Conservation (phyloP, 2,329 filamentous ascomycete genomes). For the Scedosporium minutisporum region DNA sequence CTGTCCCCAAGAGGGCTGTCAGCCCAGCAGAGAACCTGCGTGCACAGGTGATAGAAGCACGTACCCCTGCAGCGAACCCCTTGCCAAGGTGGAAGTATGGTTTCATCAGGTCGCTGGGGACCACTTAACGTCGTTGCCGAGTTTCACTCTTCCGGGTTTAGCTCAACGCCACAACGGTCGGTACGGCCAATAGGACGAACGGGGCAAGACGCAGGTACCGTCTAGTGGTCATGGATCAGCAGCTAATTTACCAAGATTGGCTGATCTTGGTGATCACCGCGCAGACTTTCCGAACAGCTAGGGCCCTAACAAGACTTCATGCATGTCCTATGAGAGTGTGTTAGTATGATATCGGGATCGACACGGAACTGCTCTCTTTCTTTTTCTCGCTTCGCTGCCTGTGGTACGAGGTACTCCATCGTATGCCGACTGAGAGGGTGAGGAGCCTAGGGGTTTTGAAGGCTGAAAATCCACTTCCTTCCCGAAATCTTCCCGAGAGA, state of each 20-base stretch:
- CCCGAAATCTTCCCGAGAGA: too few relatives aligned
- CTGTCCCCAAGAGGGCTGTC: neutral
- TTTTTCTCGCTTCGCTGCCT: neutral
- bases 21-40: neutral
- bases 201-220: neutral
- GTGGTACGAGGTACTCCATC: too few relatives aligned
- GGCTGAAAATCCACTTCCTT: too few relatives aligned
- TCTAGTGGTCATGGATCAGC: neutral
- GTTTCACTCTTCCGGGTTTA: conserved; percentile 1
- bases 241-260: neutral
- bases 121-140: neutral
- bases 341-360: neutral
- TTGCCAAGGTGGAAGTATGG: neutral
- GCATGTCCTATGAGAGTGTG: neutral
- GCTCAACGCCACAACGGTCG: neutral
- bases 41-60: neutral
- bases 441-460: too few relatives aligned
- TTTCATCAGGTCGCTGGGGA: neutral
- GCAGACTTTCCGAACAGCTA: neutral
- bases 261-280: neutral
- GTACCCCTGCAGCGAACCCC: neutral
- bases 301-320: neutral
- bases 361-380: neutral
- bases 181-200: neutral
- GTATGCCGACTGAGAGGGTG: too few relatives aligned